Evolutionary conservation across 2,329 filamentous ascomycete genomes (phyloP), one percentile per base, ranked within the genome.

Genomic region (Calonectria naviculata): DNA sequence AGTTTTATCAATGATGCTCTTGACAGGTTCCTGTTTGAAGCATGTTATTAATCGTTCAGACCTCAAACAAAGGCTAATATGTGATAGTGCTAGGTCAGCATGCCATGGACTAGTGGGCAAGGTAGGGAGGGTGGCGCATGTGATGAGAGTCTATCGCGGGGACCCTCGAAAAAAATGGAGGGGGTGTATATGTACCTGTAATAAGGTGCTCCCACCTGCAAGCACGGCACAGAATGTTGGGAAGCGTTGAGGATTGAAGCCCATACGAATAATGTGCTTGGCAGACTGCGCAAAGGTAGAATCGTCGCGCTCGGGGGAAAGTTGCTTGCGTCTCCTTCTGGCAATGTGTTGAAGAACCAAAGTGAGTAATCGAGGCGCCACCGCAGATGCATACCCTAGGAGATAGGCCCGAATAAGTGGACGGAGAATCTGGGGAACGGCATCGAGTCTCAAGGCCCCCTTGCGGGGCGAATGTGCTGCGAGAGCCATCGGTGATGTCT

Each of bases 211-310:
- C 44, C 90, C 90, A 38, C 90, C 91, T 44, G 90, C 87, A 12
- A 92, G 81, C 8, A 86, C 84, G 9, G 90, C 90, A 78, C 90
- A 92, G 78, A 92, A 92, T 5, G 89, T 85, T 49, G 91, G 89
- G 76, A 92, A 92, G 10, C 90, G 85, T 71, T 87, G 87, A 67
- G 84, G 82, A 52, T 89, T 88, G 19, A 92, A 81, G 3, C 89
- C 89, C 9, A 85, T 85, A 46, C 81, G 82, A 38, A 92, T 78
- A 68, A 90, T 87, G 38, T 79, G 75, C n/a, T 77, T 72, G 7
- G 78, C 78, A 52, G 82, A 81, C 17, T 76, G 79, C 19, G 79
- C 68, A 65, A 86, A 83, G 17, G 80, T 76, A 21, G 76, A 70
- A 36, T 79, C 74, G 17, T 82, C 76, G n/a, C 68, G 74, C 24